Percentiles rank a stretch among this genome's conserved stretches.
phyloP scores from a whole-genome alignment of 192 early-diverging fungal species.

The Podila verticillata region DNA sequence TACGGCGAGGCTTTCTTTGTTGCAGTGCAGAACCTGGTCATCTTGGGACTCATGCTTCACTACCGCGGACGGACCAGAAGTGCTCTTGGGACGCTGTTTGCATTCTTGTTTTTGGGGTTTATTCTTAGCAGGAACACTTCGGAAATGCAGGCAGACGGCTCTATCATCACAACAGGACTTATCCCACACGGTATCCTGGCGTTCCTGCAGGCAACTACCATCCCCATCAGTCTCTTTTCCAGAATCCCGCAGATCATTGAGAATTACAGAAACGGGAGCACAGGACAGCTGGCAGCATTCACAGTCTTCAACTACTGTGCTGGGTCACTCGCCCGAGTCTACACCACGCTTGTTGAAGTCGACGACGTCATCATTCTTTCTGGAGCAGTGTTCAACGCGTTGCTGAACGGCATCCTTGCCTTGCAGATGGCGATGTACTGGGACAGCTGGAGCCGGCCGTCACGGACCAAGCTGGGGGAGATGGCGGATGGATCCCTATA shows the following conservation, averaged over 20 bases:
- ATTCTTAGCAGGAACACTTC: background rate
- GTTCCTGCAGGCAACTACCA: slow-evolving; percentile 67
- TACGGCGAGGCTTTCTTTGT: slow-evolving; percentile 85
- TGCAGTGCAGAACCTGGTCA: slow-evolving; percentile 80
- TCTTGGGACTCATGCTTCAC: slow-evolving; percentile 70
- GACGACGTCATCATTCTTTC: slow-evolving; percentile 76
- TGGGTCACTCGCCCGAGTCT: slow-evolving; percentile 82
- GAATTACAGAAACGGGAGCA: slow-evolving; percentile 71
- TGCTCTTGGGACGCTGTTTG: background rate
- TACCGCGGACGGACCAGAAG: slow-evolving; percentile 53
- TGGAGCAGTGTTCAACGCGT: slow-evolving; percentile 67
- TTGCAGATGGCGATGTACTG: slow-evolving; percentile 79
- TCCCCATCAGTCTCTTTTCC: slow-evolving; percentile 68
- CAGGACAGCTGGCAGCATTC: slow-evolving; percentile 78
- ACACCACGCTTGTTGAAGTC: slow-evolving; percentile 89
- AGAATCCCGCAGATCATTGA: slow-evolving; percentile 48
- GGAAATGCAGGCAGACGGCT: background rate
- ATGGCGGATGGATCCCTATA: background rate
- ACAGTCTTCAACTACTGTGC: slow-evolving; percentile 79
- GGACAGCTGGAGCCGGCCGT: slow-evolving; percentile 41
- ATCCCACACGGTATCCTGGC: slow-evolving; percentile 61
- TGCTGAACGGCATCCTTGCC: slow-evolving; percentile 82
- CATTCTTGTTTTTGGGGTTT: slow-evolving; percentile 51
- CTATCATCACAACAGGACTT: slow-evolving; percentile 32
- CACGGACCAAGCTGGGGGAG: background rate